Evolutionary conservation across 106 monocot species (phyloP).

Genomic region (Acanthochlamys bracteata): DNA sequence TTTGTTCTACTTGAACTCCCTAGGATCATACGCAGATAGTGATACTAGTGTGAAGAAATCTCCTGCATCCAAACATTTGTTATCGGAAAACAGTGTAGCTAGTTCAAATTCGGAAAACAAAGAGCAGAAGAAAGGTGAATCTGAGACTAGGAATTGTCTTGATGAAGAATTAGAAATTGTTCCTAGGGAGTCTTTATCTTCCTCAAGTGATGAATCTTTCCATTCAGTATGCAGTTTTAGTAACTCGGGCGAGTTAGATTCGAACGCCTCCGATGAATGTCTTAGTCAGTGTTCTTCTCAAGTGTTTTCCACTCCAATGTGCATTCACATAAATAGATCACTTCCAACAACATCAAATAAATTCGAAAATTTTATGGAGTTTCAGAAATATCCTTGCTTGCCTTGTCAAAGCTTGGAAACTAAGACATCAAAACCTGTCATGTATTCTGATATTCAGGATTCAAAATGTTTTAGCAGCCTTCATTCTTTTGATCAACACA

Average conservation of each 20-base stretch:
- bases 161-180: conserved; percentile 4
- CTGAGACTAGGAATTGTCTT: neutral
- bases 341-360: neutral
- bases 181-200: neutral
- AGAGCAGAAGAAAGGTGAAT: neutral
- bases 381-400: neutral
- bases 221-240: conserved; percentile 6
- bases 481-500: neutral
- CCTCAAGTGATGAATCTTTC: conserved; percentile 10
- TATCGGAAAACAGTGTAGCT: neutral
- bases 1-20: conserved; percentile 2
- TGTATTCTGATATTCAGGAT: neutral
- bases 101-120: neutral
- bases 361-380: neutral
- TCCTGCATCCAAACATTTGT: neutral
- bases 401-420: neutral
- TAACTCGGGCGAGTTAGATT: neutral
- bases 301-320: neutral
- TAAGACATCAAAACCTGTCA: neutral
- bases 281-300: neutral
- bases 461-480: neutral
- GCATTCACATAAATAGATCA: neutral
- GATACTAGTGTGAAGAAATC: neutral
- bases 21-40: neutral
- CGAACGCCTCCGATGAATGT: neutral